Base-by-base conservation (phyloP, 2,329 filamentous ascomycete species). In the Arachnopeziza araneosa region DNA sequence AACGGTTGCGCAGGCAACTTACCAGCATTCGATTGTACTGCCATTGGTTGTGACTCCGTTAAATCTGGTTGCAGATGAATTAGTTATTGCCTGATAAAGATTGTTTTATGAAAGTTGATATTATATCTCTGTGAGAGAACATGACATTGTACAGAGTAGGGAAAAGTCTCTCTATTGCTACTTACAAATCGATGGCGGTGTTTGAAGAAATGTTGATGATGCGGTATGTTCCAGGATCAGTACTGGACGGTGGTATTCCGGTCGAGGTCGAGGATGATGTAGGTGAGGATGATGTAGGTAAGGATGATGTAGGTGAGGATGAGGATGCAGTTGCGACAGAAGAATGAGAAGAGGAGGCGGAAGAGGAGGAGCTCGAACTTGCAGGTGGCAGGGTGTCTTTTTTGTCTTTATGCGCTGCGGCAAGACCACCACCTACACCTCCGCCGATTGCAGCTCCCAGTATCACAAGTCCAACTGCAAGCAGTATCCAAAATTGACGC, bases 241-340 rank as follows among this genome's bases (percentile, higher is more conserved):
- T 53, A n/a, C 51, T 53, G 21, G 51, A 53, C 51, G 51, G 51
- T 12, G 51, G 51, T 53, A 53, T 53, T 53, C 51, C 51, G 23
- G 51, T 24, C 7, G 51, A 53, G 26, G 51, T 53, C 17, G 51
- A 22, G 2, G 50, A 52, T 17, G 50, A 26, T 24, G 51, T 23
- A 2, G 36, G 17, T 44, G 36, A 22, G 2, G 50, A 52, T 17
- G 50, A 26, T 24, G 51, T 23, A 2, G 36, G 17, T 44, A 12
- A 44, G 36, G 36, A 44, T 44, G 12, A 8, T 44, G 36, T 12
- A 44, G 36, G 2, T 44, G 36, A 44, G 17, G 36, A 19, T 2
- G 36, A 44, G 6, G 36, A 8, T 12, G 17, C 17, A 44, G 36
- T 14, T 12, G 17, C 6, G 36, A 12, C 6, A 44, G 36, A 44